Base-by-base conservation (phyloP, 2,329 filamentous ascomycete genomes). In the Passalora sequoiae region DNA sequence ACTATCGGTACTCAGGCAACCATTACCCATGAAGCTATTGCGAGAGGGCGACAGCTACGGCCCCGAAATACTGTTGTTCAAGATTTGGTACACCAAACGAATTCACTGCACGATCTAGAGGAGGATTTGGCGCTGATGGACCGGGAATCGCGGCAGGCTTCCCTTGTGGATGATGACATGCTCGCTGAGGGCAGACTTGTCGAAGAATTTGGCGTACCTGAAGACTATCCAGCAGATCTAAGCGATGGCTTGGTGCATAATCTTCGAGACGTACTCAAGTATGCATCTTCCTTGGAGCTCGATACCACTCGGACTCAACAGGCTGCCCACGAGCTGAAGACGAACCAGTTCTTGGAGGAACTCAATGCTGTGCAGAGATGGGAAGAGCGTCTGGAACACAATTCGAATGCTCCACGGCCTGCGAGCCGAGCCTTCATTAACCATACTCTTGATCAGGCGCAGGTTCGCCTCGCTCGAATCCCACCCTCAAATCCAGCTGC, bases 341-440 rank as follows among this genome's bases (percentile, higher is more conserved):
- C 29, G 7, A 12, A 32, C 10, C 27, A 38, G 21, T 53, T 53
- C 32, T 44, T 40, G 27, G 25, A 46, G 6, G 47, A 50, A 15
- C 24, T 50, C 9, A 41, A 47, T 9, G 19, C 28, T 17, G 47
- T 53, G 3, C 22, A 44, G 38, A 37, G 37, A 17, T 53, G 47
- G 50, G 50, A 53, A 24, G 25, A 30, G 17, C 16, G 28, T 9
- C 33, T 20, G n/a, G 30, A 31, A 13, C 22, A 31, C 7, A 13
- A 16, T 17, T n/a, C 12, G 17, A 16, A 29, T 9, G 31, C 25
- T 32, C 25, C 27, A 32, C 33, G 35, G 8, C 24, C 15, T 6
- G 38, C 43, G 8, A 19, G 12, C 15, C 27, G 36, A 5, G 16
- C 20, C n/a, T 55, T 55, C 43, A 47, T 55, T 40, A 51, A 53